phyloP scores from a whole-genome alignment of 305 asterid genomes.

The Fraxinus paxiana region DNA sequence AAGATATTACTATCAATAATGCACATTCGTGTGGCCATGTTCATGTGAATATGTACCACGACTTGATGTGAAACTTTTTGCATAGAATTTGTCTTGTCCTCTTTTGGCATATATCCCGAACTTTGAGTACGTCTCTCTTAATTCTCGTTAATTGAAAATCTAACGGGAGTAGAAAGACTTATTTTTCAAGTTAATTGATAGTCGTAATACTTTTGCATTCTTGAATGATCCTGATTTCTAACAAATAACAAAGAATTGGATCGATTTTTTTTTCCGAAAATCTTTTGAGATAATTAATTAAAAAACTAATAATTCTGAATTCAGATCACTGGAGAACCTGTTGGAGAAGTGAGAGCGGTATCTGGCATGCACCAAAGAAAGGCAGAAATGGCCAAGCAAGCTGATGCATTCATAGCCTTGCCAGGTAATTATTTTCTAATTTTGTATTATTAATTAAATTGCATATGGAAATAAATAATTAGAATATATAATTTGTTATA shows the following conservation, averaged over 20 bases:
- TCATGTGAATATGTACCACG: background rate
- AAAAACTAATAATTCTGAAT: background rate
- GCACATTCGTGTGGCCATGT: background rate
- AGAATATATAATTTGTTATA: background rate
- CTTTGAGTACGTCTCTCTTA: background rate
- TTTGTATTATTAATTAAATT: background rate
- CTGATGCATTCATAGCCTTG: slow-evolving; percentile 86
- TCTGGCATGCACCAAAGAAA: slow-evolving; percentile 89
- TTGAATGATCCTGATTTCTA: background rate
- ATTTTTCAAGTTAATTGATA: background rate
- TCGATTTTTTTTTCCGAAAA: background rate
- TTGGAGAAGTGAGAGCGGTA: slow-evolving; percentile 87
- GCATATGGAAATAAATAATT: background rate
- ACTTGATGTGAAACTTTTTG: background rate
- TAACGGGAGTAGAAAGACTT: background rate
- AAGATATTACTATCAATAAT: background rate
- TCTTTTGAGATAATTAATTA: background rate
- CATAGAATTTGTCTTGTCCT: background rate
- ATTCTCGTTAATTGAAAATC: background rate
- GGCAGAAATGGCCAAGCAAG: slow-evolving; percentile 92
- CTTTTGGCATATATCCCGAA: background rate
- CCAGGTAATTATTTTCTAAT: slow-evolving; percentile 54
- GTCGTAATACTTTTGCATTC: background rate
- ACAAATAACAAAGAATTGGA: background rate
- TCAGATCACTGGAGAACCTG: slow-evolving; percentile 84